These are phyloP conservation scores for Kwoniella botswanensis DNA, from an alignment of 768 basidiomycete species.

Conservation along the genomic window DNA sequence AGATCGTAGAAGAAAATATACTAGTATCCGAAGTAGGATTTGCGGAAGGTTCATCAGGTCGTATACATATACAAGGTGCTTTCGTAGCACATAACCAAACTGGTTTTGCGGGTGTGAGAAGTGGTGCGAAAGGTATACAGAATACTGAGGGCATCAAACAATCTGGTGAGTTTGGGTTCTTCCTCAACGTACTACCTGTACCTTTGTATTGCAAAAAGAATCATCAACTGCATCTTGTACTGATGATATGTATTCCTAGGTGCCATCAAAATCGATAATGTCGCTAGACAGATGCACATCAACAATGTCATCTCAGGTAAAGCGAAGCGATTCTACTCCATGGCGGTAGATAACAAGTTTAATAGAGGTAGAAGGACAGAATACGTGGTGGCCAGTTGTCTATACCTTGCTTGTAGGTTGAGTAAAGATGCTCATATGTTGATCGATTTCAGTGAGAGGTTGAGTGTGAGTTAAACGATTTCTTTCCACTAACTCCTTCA, in stretches of 20 bases:
- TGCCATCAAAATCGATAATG: slow-evolving; percentile 77
- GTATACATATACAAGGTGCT: slow-evolving; percentile 92
- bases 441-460: slow-evolving; percentile 96
- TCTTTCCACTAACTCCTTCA: not conserved
- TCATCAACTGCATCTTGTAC: not conserved
- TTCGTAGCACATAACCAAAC: slow-evolving; percentile 87
- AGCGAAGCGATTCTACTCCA: slow-evolving; percentile 85
- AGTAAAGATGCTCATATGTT: slow-evolving; percentile 96
- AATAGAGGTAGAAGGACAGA: slow-evolving; percentile 88
- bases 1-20: slow-evolving; percentile 88
- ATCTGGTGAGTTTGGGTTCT: slow-evolving; percentile 32
- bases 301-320: slow-evolving; percentile 68
- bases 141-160: slow-evolving; percentile 43
- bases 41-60: slow-evolving; percentile 88
- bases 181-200: not conserved
- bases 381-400: slow-evolving; percentile 93
- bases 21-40: slow-evolving; percentile 94
- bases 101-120: slow-evolving; percentile 40
- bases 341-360: slow-evolving; percentile 92
- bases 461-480: slow-evolving; percentile 67
- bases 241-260: slow-evolving; percentile 62
- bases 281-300: slow-evolving; percentile 62
- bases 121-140: slow-evolving; percentile 22
- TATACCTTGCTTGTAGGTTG: slow-evolving; percentile 91
- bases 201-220: not conserved